Evolutionary conservation across 2,329 filamentous ascomycete species (phyloP).

Genomic region (Corinectria fuckeliana): DNA sequence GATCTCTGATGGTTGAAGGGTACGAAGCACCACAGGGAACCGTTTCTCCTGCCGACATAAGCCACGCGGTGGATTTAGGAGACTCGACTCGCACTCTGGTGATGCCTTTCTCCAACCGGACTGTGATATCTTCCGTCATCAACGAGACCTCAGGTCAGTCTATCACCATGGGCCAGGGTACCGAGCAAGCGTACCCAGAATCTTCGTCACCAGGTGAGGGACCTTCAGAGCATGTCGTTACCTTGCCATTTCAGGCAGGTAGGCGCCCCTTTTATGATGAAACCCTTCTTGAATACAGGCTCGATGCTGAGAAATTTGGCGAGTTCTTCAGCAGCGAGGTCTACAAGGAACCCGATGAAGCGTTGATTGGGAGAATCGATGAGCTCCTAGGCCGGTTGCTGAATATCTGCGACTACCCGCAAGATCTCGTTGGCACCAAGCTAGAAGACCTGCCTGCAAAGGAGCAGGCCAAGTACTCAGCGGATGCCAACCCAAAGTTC

Average conservation of each 20-base stretch:
- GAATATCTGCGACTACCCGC: slow-evolving; percentile 64
- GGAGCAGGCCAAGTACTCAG: slow-evolving; percentile 59
- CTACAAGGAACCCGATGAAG: slow-evolving; percentile 46
- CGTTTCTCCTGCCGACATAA: slow-evolving; percentile 49
- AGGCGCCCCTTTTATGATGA: slow-evolving; percentile 60
- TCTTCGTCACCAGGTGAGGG: slow-evolving; percentile 22
- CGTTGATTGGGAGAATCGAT: slow-evolving; percentile 55
- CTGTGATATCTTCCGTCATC: slow-evolving; percentile 22
- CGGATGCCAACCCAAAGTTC: slow-evolving; percentile 65
- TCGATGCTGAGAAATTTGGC: slow-evolving; percentile 54
- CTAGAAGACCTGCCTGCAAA: slow-evolving; percentile 46
- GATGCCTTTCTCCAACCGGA: slow-evolving; percentile 29
- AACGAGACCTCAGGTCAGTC: slow-evolving; percentile 34
- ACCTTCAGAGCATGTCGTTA: slow-evolving; percentile 55
- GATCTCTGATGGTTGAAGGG: slow-evolving; percentile 28
- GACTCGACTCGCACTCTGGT: slow-evolving; percentile 27
- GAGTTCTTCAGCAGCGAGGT: slow-evolving; percentile 49
- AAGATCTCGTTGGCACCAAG: slow-evolving; percentile 55
- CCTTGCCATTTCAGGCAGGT: slow-evolving; percentile 62
- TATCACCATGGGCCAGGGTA: slow-evolving; percentile 37
- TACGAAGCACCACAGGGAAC: slow-evolving; percentile 39
- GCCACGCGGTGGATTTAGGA: slow-evolving; percentile 36
- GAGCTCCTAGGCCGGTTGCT: slow-evolving; percentile 57
- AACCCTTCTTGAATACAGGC: slow-evolving; percentile 52
- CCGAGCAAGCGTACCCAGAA: slow-evolving; percentile 31